phyloP scores from a whole-genome alignment of 2,329 filamentous ascomycete genomes.

The Plenodomus tracheiphilus region DNA sequence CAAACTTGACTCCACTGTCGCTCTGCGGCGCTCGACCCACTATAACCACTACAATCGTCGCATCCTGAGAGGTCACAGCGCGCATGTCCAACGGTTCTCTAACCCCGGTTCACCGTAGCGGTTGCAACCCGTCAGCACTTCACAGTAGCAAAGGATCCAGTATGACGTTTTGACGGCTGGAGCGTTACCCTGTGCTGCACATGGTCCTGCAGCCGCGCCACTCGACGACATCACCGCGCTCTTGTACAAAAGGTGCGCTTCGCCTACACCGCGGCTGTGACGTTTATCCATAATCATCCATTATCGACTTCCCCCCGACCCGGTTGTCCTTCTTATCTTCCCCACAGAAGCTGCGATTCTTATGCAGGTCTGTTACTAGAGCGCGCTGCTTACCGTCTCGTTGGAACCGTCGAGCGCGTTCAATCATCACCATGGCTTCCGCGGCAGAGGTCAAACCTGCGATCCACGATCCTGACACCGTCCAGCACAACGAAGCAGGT shows the following conservation, averaged over 20 bases:
- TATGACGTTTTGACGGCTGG: not conserved
- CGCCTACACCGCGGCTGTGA: not conserved
- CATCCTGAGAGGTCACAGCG: not conserved
- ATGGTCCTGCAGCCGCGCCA: not conserved
- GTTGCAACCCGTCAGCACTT: not conserved
- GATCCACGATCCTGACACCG: slow-evolving; percentile 21
- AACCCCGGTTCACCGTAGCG: not conserved
- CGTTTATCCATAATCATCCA: not conserved
- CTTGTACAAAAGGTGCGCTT: not conserved
- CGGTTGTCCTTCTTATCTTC: not conserved
- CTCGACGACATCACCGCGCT: not conserved
- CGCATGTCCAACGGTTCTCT: not conserved
- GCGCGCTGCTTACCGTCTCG: not conserved
- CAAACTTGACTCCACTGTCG: not conserved
- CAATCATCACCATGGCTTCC: slow-evolving; percentile 14
- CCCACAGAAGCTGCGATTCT: not conserved
- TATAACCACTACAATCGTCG: not conserved
- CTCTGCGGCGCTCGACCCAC: not conserved
- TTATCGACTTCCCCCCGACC: not conserved
- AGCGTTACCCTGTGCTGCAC: not conserved
- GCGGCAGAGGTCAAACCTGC: slow-evolving; percentile 17
- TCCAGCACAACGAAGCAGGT: slow-evolving; percentile 15
- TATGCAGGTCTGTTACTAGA: not conserved
- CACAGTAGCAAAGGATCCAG: not conserved
- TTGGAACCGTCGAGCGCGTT: not conserved